These are phyloP conservation scores for Westerdykella aurantiaca DNA, from an alignment of 2,329 filamentous ascomycete species.

Conservation along the genomic window DNA sequence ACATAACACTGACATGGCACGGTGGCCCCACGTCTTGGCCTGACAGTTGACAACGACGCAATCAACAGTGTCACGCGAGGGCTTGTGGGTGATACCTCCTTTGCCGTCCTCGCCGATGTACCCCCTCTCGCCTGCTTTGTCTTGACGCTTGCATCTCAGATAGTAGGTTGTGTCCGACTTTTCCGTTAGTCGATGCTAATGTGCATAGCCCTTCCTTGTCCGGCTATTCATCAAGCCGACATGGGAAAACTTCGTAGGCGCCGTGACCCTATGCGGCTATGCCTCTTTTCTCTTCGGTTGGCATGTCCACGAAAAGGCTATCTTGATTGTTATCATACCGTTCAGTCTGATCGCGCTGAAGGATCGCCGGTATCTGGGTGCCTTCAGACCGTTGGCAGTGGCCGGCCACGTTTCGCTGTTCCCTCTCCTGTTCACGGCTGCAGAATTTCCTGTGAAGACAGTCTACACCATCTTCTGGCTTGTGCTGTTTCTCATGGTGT, in stretches of 20 bases:
- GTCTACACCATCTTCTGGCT: conserved; percentile 92
- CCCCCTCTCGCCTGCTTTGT: conserved; percentile 73
- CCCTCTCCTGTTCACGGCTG: conserved; percentile 82
- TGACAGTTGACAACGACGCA: conserved; percentile 67
- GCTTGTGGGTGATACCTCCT: conserved; percentile 86
- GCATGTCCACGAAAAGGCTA: conserved; percentile 98
- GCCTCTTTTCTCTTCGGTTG: conserved; percentile 96
- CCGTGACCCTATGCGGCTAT: conserved; percentile 88
- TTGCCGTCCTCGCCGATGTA: conserved; percentile 86
- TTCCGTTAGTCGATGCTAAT: conserved; percentile 1
- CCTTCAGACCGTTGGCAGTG: conserved; percentile 86
- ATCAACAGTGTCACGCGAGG: conserved; percentile 87
- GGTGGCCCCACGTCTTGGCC: conserved; percentile 77
- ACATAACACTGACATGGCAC: conserved; percentile 27
- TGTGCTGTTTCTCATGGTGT: conserved; percentile 74
- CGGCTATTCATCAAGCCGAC: conserved; percentile 76
- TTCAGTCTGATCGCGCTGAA: conserved; percentile 89
- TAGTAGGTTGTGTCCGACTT: conserved; percentile 40
- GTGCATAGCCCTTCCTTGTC: conserved; percentile 50
- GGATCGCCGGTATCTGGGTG: conserved; percentile 83
- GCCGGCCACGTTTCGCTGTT: conserved; percentile 94
- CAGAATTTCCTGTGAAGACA: conserved; percentile 91
- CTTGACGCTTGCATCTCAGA: conserved; percentile 76
- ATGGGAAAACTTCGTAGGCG: conserved; percentile 85
- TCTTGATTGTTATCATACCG: conserved; percentile 87